Evolutionary conservation across 441 rosid species (phyloP).

Genomic region (Populus hybrid): DNA sequence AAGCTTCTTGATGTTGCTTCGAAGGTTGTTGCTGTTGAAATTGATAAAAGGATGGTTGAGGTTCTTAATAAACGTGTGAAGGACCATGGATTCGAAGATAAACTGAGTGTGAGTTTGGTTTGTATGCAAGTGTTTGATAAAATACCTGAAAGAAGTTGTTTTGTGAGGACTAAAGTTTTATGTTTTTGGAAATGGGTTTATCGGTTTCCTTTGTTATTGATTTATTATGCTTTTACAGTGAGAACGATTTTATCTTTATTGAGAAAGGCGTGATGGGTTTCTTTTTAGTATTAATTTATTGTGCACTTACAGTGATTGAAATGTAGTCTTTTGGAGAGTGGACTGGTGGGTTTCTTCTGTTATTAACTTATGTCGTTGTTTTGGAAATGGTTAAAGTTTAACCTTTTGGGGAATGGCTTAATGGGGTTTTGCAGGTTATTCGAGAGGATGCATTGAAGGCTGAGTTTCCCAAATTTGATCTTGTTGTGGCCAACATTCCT

Average conservation of each 20-base stretch:
- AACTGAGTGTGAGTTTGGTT: constrained; percentile 42
- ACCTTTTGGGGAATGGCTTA: not conserved
- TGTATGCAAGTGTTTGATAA: constrained; percentile 37
- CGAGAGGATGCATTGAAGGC: constrained; percentile 73
- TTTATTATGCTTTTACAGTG: not conserved
- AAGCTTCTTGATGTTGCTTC: constrained; percentile 61
- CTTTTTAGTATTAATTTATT: no score
- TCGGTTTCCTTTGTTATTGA: not conserved
- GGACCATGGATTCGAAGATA: constrained; percentile 34
- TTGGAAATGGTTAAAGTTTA: not conserved
- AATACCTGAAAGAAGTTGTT: constrained; percentile 29
- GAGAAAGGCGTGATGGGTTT: not conserved
- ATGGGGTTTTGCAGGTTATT: constrained; percentile 45
- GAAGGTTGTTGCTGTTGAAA: constrained; percentile 64
- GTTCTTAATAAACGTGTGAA: constrained; percentile 52
- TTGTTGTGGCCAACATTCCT: constrained; percentile 84
- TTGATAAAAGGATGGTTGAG: constrained; percentile 75
- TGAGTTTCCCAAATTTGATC: constrained; percentile 64
- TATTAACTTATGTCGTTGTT: not conserved
- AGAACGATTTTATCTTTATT: not conserved
- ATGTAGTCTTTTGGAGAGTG: not conserved
- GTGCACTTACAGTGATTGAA: not conserved
- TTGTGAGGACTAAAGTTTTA: not conserved
- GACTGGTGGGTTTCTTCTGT: not conserved
- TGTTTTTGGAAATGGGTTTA: not conserved